Base-by-base conservation (phyloP, 108 stramenopile species). In the Schizochytrium sp. region DNA sequence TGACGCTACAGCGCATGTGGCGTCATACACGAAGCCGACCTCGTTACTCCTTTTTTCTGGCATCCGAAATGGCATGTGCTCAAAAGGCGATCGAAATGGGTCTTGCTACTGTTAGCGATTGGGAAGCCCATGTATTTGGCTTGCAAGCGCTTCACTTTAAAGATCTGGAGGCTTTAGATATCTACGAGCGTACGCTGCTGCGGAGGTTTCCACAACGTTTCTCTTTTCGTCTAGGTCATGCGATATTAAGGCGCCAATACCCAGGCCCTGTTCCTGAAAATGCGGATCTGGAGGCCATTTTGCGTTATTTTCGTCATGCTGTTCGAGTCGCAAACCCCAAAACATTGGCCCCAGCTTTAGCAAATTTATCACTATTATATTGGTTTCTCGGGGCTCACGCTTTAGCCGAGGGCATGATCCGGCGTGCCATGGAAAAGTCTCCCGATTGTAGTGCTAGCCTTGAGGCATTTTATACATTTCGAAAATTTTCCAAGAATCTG, bases 291-390 rank as follows among this genome's bases (percentile, higher is more conserved):
- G 64, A 44, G 5, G 15, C 7, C 64, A 13, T 69, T 7, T 44
- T 69, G 5, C 64, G 64, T 69, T 69, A 13, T 44, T 69, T 69
- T 69, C 64, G 64, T 7, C 64, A 69, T 44, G 64, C 64, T 38
- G 40, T 38, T 15, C 15, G 10, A 7, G 15, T 44, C 12, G 42
- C 10, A 0, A 44, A 69, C 2, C 12, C 64, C 28, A 38, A 69
- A 7, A 15, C 40, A 44, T 44, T 69, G 1, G 64, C 64, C 0
- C 64, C 64, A 15, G 64, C 64, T 7, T 69, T 69, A 44, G 64
- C 64, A 7, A 69, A 69, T 44, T 44, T 69, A 44, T 38, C 12
- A 0, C 64, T 69, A 8, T 44, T 69, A 44, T 69, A 69, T 15
- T 69, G 64, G 64, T 69, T 44, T 1, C 64, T 69, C 42, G 28